Evolutionary conservation across 257 asterid species (phyloP), one percentile per base, ranked within the genome.

Genomic region (Verbascum thapsus): DNA sequence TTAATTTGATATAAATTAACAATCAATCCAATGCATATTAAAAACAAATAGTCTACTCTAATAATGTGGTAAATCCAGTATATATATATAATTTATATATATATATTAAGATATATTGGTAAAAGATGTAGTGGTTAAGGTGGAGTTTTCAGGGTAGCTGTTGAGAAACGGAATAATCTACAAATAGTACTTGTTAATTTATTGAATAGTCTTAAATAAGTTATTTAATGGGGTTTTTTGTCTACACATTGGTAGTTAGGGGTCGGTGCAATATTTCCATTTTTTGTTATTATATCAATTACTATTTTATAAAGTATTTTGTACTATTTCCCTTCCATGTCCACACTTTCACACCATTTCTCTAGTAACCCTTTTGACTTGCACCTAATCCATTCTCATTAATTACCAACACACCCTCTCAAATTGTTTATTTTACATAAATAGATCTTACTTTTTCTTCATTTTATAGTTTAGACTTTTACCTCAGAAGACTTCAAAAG

Each of bases 121-220:
- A 44, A 39, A 37, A 61, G 52, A 55, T 19, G 50, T 18, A 60
- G 73, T 70, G 54, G 82, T 73, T 77, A 77, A 18, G 64, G 50
- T 68, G 69, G 67, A 54, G 74, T 68, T 66, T 66, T 75, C 72
- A 49, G n/a, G 35, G 42, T 61, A 37, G 26, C 78, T 70, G 67
- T 67, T 62, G 65, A 57, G 58, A 60, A 40, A 63, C 53, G 74
- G 73, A 71, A 74, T 20, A 45, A 80, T 76, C 64, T 53, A 18
- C 60, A 48, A 32, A 9, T 58, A 35, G 67, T 74, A 73, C 75
- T 66, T 66, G 37, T 52, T 35, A 18, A 68, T 53, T 71, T 0
- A 42, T 26, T 26, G 32, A 26, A 26, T 1, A 15, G 45, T n/a
- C n/a, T n/a, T n/a, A 63, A 41, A 51, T 10, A 17, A 9, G 49